Base-by-base conservation (phyloP, 2,329 filamentous ascomycete genomes). In the Colletotrichum aenigma region DNA sequence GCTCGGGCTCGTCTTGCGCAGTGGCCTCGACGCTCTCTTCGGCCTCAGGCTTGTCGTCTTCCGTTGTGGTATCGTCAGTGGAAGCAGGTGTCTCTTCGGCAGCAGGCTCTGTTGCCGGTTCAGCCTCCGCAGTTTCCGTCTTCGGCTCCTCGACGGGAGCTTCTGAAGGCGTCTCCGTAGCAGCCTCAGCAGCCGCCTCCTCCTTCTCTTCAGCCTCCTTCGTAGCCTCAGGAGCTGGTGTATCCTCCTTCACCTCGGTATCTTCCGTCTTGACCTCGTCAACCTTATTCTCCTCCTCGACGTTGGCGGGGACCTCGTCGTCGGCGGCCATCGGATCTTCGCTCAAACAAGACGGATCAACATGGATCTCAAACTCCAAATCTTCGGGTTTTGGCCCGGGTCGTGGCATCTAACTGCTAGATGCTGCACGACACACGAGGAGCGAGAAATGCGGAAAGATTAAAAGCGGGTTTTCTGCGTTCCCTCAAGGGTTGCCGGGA, bases 281-380 rank as follows among this genome's bases (percentile, higher is more conserved):
- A 64, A 60, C 73, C 70, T 77, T 75, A 56, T 78, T 77, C 28
- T 69, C 77, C 76, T 62, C 72, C 77, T 65, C 64, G 34, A 70
- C 26, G 71, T 78, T 79, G 21, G 77, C 66, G n/a, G 68, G 69
- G 52, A 74, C 78, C 36, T 82, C 79, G 75, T 69, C 70, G 58
- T 66, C 70, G 56, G 43, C 43, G 43, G 56, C 28, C 74, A 76
- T 76, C 32, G 43, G 6, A 60, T 76, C 10, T 10, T 52, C 70
- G 79, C 81, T 86, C 70, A 86, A 62, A 78, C 86, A 88, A 70
- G 86, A 88, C 58, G 81, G 80, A 79, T 90, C 88, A 79, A 88
- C 83, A 83, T 87, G 86, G 78, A 88, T 89, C 10, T 88, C 81
- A 76, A 90, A 89, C 77, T 89, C 85, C 78, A 83, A 78, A 75